Percentiles rank a stretch among this genome's conserved stretches.
Conservation (phyloP, 1,284 basidiomycete species). For the Cryptococcus sp. region DNA sequence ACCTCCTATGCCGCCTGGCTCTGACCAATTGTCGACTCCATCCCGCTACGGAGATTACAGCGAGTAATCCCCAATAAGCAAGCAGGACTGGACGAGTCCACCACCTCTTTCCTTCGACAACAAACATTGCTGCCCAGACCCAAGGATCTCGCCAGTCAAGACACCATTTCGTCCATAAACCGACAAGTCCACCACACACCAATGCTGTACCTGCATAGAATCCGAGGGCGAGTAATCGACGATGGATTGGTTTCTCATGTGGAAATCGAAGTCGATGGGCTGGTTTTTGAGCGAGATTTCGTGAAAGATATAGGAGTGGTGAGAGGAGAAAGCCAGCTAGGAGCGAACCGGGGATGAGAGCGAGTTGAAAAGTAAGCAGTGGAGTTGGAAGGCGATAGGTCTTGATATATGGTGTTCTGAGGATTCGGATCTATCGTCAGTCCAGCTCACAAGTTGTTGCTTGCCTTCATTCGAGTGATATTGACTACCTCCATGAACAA, state of each 20-base stretch:
- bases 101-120: conserved; percentile 66
- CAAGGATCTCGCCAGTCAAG: conserved; percentile 81
- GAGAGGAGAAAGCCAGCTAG: conserved; percentile 90
- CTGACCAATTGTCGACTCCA: conserved; percentile 86
- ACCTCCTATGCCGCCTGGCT: conserved; percentile 57
- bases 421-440: conserved; percentile 63
- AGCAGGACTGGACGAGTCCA: conserved; percentile 82
- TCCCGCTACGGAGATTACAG: conserved; percentile 77
- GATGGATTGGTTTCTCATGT: conserved; percentile 77
- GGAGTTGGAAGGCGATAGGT: conserved; percentile 92
- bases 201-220: conserved; percentile 77
- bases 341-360: conserved; percentile 87
- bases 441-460: conserved; percentile 25
- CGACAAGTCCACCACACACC: conserved; percentile 80
- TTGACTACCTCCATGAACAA: conserved; percentile 81
- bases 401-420: conserved; percentile 79
- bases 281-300: conserved; percentile 87
- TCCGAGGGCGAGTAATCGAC: conserved; percentile 75
- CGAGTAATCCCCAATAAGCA: conserved; percentile 78
- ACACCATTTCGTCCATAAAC: conserved; percentile 87
- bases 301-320: conserved; percentile 85
- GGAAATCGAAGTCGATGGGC: conserved; percentile 84
- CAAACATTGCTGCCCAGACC: conserved; percentile 73
- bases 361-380: conserved; percentile 85
- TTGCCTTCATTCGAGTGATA: conserved; percentile 70